Conservation (phyloP, 176 grass and related monocot genomes). For the Bonia amplexicaulis region DNA sequence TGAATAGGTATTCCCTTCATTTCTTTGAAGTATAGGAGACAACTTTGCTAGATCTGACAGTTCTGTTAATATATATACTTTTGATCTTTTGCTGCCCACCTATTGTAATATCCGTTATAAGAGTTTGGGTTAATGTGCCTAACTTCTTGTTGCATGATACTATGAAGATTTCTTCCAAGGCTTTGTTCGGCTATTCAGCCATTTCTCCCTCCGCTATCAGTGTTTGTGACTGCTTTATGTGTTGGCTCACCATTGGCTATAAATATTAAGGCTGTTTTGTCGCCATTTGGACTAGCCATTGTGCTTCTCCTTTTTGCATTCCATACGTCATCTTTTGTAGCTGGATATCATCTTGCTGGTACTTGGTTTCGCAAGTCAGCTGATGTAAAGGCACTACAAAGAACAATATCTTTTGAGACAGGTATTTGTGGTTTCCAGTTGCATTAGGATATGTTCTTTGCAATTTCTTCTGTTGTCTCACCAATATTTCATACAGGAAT, state of each 20-base stretch:
- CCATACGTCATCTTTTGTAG: slow-evolving; percentile 71
- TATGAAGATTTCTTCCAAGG: slow-evolving; percentile 71
- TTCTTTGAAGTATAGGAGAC: neutral
- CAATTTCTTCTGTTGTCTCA: slow-evolving; percentile 34
- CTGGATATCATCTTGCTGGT: slow-evolving; percentile 70
- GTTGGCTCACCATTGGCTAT: slow-evolving; percentile 94
- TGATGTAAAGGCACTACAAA: slow-evolving; percentile 83
- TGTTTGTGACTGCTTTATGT: slow-evolving; percentile 94
- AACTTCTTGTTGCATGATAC: neutral
- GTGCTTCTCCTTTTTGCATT: slow-evolving; percentile 82
- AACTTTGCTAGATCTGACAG: neutral
- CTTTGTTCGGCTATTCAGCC: slow-evolving; percentile 80
- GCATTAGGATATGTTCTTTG: neutral
- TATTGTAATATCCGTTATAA: slow-evolving; percentile 8
- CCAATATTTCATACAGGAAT: slow-evolving; percentile 53
- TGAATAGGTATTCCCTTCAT: slow-evolving; percentile 64
- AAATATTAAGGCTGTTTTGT: slow-evolving; percentile 83
- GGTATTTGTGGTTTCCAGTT: slow-evolving; percentile 33
- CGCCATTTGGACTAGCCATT: slow-evolving; percentile 71
- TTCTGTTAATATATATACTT: neutral
- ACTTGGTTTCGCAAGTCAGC: slow-evolving; percentile 58
- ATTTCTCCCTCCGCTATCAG: slow-evolving; percentile 85
- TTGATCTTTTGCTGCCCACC: neutral
- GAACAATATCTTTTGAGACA: slow-evolving; percentile 94
- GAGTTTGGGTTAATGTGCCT: neutral